Evolutionary conservation across 2,329 filamentous ascomycete species (phyloP).

Genomic region (Ceratocystis smalleyi): DNA sequence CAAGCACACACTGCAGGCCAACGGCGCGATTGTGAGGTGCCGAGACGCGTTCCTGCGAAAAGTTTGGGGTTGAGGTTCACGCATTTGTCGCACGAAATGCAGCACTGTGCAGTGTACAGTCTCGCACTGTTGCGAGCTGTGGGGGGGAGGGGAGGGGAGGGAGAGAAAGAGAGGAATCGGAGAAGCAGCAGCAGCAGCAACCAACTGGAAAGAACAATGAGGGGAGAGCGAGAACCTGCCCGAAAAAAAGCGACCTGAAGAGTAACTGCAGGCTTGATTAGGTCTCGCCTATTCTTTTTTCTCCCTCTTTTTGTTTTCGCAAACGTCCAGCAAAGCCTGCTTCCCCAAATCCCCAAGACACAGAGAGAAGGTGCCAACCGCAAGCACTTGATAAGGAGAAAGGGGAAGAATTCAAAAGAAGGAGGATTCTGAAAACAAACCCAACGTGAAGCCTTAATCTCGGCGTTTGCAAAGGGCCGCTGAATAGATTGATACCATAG

Average conservation of each 20-base stretch:
- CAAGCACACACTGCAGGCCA: background rate
- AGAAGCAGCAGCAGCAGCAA: too few species aligned
- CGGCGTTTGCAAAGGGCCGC: background rate
- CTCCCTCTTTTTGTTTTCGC: background rate
- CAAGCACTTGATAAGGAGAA: background rate
- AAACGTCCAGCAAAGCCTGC: background rate
- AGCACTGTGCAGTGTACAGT: background rate
- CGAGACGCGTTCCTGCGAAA: slow-evolving; percentile 12
- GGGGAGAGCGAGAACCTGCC: background rate
- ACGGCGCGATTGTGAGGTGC: background rate
- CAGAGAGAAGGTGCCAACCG: background rate
- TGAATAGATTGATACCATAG: background rate
- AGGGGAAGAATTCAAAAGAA: background rate
- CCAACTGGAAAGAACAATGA: background rate
- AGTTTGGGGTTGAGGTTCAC: background rate
- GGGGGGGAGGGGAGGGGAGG: background rate
- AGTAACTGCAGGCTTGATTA: background rate
- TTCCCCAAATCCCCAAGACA: background rate
- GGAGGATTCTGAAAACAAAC: background rate
- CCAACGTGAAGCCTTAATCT: background rate
- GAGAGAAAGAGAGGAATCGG: background rate
- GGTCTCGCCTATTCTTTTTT: background rate
- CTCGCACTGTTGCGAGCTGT: background rate
- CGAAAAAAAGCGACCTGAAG: background rate
- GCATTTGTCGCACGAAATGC: background rate